Conservation (phyloP, 805 yeast species). For the Candida oleophila region DNA sequence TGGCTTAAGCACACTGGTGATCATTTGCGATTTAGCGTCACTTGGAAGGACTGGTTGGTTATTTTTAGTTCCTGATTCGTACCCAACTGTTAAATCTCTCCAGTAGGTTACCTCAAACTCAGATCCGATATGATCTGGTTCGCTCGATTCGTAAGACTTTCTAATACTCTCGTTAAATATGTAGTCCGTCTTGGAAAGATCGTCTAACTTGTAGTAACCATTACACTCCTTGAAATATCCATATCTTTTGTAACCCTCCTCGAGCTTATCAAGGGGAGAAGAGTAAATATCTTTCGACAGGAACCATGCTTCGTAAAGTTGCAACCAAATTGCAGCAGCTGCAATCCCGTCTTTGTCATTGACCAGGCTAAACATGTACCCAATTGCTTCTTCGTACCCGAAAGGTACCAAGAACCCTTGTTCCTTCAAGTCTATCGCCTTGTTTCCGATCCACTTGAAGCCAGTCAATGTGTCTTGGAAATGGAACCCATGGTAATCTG, state of each 20-base stretch:
- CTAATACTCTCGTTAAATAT: conserved; percentile 58
- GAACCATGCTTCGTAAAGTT: conserved; percentile 59
- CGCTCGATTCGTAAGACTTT: conserved; percentile 18
- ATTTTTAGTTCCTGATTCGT: conserved; percentile 64
- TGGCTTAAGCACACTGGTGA: conserved; percentile 55
- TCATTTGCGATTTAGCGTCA: conserved; percentile 80
- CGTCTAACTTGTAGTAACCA: conserved; percentile 75
- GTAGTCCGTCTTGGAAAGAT: conserved; percentile 46
- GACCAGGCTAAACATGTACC: conserved; percentile 81
- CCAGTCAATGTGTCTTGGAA: conserved; percentile 89
- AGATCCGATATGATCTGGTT: conserved; percentile 54
- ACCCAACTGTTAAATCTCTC: conserved; percentile 86
- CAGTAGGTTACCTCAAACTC: conserved; percentile 55
- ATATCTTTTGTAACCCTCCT: conserved; percentile 57
- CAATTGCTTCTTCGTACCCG: conserved; percentile 95
- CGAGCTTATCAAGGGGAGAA: conserved; percentile 50
- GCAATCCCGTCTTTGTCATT: conserved; percentile 93
- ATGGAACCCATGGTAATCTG: conserved; percentile 56
- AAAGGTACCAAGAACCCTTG: conserved; percentile 75
- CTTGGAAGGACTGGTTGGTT: conserved; percentile 64
- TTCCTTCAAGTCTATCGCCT: conserved; percentile 67
- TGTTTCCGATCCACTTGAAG: conserved; percentile 95
- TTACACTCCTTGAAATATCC: conserved; percentile 86
- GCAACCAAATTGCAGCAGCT: conserved; percentile 75
- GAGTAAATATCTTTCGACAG: conserved; percentile 18